A percentile compares a stretch with the other conserved stretches of the same genome.
Evolutionary conservation across 306 rosid species (phyloP).

Genomic region (Ochetophila trinervis): DNA sequence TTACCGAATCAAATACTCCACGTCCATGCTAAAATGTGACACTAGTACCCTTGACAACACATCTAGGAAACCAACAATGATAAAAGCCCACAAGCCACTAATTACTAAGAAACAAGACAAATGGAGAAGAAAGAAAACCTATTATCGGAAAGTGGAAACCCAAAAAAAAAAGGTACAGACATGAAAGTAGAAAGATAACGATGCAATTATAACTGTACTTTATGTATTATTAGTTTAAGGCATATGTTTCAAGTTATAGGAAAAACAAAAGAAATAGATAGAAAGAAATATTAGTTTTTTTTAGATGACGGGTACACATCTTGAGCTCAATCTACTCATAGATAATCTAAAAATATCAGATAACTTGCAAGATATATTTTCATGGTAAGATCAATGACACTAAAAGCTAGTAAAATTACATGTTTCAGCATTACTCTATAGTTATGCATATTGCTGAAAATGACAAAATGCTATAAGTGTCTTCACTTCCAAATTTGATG

Average conservation of each 20-base stretch:
- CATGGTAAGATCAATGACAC: background rate
- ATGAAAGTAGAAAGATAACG: background rate
- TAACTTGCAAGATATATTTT: background rate
- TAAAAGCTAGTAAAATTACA: too few relatives aligned
- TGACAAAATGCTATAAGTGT: background rate
- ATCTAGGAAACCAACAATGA: too few relatives aligned
- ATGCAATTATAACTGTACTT: background rate
- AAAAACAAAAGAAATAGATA: background rate
- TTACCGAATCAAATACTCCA: too few relatives aligned
- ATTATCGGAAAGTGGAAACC: background rate
- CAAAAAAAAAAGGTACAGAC: background rate
- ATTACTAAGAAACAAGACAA: background rate
- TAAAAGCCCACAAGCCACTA: too few relatives aligned
- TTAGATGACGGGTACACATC: background rate
- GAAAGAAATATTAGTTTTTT: background rate
- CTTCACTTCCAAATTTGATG: background rate
- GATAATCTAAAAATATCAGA: too few relatives aligned
- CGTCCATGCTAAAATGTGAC: too few relatives aligned
- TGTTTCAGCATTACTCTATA: too few relatives aligned
- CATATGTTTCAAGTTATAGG: background rate
- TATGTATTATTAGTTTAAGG: background rate
- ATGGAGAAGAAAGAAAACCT: background rate
- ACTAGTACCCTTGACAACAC: too few relatives aligned
- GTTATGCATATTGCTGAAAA: too few relatives aligned
- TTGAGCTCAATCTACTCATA: too few relatives aligned